Conservation (phyloP, 2,329 filamentous ascomycete genomes). For the Monilinia aucupariae region DNA sequence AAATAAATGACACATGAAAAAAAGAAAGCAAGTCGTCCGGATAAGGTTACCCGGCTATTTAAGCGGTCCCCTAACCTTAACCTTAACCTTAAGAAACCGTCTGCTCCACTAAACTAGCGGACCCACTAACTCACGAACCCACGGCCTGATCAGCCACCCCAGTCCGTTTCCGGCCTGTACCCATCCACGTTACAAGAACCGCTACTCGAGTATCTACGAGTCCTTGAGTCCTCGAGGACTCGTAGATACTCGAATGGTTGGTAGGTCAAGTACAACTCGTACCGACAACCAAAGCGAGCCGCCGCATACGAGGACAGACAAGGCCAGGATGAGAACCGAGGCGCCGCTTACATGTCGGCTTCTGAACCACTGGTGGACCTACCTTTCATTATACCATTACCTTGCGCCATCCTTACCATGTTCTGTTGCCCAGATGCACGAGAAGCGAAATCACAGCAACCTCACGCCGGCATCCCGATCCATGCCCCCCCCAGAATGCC, state of each 20-base stretch:
- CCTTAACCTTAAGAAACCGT: not conserved
- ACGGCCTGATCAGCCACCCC: not conserved
- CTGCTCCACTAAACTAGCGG: not conserved
- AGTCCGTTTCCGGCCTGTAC: not conserved
- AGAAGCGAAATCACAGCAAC: not conserved
- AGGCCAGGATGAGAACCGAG: not conserved
- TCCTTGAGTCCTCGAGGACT: too few relatives aligned
- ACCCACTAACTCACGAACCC: not conserved
- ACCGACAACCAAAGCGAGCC: not conserved
- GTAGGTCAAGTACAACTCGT: not conserved
- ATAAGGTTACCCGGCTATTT: slow-evolving; percentile 8
- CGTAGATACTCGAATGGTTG: too few relatives aligned
- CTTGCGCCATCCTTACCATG: not conserved
- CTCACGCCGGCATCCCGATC: not conserved
- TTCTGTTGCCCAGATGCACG: not conserved
- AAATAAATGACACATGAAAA: not conserved
- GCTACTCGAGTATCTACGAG: too few relatives aligned
- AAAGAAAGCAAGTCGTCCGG: slow-evolving; percentile 7
- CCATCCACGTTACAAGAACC: not conserved
- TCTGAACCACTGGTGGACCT: too few relatives aligned
- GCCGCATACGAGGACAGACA: not conserved
- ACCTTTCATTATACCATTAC: not conserved
- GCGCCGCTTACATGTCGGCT: not conserved
- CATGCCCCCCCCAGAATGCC: slow-evolving; percentile 2
- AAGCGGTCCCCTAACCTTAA: not conserved